A percentile compares a stretch with the other conserved stretches of the same genome.
Evolutionary conservation across 2,329 filamentous ascomycete genomes (phyloP).

Genomic region (Pestalotiopsis sp.): DNA sequence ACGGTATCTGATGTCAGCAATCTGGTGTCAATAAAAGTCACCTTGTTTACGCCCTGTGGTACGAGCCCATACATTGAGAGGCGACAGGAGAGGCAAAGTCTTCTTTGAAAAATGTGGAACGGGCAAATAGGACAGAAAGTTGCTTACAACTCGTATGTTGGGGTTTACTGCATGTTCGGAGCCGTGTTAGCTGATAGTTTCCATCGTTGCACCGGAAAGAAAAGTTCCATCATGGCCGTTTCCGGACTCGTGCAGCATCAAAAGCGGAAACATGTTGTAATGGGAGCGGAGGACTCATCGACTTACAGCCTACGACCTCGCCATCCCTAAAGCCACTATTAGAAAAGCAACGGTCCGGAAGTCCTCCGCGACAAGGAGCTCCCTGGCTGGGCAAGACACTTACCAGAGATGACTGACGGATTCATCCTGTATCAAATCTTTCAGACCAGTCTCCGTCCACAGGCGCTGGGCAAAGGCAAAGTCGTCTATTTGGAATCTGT

Average conservation of each 20-base stretch:
- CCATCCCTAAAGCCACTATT: slow-evolving; percentile 4
- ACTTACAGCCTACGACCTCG: slow-evolving; percentile 6
- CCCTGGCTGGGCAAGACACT: slow-evolving; percentile 20
- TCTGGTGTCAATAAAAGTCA: too few relatives aligned
- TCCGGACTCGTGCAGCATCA: neutral
- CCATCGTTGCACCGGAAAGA: neutral
- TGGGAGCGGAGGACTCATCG: slow-evolving; percentile 14
- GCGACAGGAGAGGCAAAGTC: neutral
- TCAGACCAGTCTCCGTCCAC: slow-evolving; percentile 78
- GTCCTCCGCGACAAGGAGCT: neutral
- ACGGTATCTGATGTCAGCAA: neutral
- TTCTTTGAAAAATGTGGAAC: neutral
- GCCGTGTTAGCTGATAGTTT: neutral
- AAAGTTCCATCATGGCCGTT: neutral
- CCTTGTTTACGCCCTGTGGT: too few relatives aligned
- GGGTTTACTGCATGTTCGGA: neutral
- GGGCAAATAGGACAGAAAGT: neutral
- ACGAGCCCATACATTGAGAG: too few relatives aligned
- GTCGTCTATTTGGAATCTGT: slow-evolving; percentile 84
- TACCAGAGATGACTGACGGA: slow-evolving; percentile 48
- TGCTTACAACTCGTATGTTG: neutral
- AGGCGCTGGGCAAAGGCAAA: slow-evolving; percentile 71
- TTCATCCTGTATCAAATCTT: slow-evolving; percentile 54
- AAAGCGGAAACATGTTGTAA: slow-evolving; percentile 54
- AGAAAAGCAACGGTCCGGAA: neutral